phyloP scores from a whole-genome alignment of 176 grass and related monocot species.

The Microstegium vimineum region DNA sequence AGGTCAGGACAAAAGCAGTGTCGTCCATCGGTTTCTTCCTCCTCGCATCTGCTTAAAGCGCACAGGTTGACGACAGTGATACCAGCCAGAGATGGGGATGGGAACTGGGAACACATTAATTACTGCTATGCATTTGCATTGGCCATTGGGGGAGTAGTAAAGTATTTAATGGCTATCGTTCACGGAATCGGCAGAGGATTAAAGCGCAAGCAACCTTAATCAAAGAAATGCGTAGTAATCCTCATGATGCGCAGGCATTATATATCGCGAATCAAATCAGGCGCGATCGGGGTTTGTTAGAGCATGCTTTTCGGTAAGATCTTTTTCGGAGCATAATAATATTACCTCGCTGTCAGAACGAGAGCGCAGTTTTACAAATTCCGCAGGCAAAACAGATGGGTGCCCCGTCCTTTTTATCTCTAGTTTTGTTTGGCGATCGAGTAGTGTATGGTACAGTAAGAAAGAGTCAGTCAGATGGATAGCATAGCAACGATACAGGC shows the following conservation, averaged over 20 bases:
- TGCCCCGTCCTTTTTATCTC: neutral
- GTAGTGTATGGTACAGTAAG: no score
- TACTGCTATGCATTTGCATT: neutral
- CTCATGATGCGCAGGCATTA: neutral
- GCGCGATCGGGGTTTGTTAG: neutral
- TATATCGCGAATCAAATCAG: neutral
- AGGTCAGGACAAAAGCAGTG: neutral
- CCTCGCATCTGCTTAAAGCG: neutral
- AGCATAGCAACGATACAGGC: no score
- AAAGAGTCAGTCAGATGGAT: neutral
- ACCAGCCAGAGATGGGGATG: neutral
- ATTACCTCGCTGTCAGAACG: neutral
- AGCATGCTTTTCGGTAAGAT: neutral
- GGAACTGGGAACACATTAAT: neutral
- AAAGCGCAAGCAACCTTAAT: conserved; percentile 5
- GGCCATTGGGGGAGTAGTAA: neutral
- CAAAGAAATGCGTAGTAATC: neutral
- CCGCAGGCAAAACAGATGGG: no score
- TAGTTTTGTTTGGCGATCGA: neutral
- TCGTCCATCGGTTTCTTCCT: no score
- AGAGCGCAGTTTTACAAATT: neutral
- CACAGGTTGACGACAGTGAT: neutral
- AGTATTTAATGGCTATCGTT: neutral
- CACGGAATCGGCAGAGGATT: conserved; percentile 1
- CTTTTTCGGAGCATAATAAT: neutral